A percentile compares a stretch with the other conserved stretches of the same genome.
Evolutionary conservation across 169 alveolate species (phyloP).

Genomic region (Plasmodium knowlesi): DNA sequence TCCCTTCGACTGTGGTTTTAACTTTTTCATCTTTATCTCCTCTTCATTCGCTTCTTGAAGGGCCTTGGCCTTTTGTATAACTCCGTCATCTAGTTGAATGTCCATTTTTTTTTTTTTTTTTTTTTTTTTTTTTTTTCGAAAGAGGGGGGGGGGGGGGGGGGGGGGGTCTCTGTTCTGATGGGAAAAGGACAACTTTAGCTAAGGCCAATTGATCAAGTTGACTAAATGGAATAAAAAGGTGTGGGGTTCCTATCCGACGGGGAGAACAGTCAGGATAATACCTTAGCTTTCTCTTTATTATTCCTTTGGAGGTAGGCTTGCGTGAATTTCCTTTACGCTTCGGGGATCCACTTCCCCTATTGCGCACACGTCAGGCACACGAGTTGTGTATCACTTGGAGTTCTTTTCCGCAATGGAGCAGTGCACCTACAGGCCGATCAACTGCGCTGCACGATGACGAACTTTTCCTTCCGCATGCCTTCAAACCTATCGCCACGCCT

Average conservation of each 20-base stretch:
- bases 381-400: background rate
- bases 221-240: no score
- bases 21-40: constrained; percentile 20
- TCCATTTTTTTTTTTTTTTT: constrained; percentile 6
- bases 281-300: background rate
- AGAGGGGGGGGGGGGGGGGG: background rate
- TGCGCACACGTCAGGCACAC: background rate
- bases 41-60: constrained; percentile 14
- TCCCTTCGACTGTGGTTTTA: constrained; percentile 37
- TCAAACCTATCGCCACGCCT: background rate
- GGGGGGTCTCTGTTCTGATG: background rate
- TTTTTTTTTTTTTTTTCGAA: no score
- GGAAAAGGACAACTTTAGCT: background rate
- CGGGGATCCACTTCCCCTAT: no score
- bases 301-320: background rate
- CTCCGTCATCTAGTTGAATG: constrained; percentile 22
- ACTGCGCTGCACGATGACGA: no score
- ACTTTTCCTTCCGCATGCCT: background rate
- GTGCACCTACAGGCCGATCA: background rate
- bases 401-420: background rate
- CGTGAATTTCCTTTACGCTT: background rate
- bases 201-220: background rate
- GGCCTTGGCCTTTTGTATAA: constrained; percentile 20
- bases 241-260: background rate
- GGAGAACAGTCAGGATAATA: background rate